Base-by-base conservation (phyloP, 257 asterid genomes). In the Paraleonurus japonicus region DNA sequence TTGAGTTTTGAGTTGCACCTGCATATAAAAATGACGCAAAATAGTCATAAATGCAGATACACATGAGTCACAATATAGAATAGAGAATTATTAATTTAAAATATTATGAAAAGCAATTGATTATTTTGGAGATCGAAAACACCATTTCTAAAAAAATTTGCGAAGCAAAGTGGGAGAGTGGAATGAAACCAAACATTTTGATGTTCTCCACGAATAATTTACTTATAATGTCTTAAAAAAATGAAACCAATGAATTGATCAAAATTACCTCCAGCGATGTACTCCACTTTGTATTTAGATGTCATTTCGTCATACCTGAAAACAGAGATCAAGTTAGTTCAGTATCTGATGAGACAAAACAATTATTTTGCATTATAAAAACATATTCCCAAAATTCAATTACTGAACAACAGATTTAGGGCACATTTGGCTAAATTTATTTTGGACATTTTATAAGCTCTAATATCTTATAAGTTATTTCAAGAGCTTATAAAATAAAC, bases 1-100 rank as follows among this genome's bases (percentile, higher is more conserved):
- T 95, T 61, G 98, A 88, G 73, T 95, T 95, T 69, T 92, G 99
- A 20, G 99, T 95, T 28, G 99, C 96, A 62, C 98, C 98, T 93
- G 85, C 75, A 80, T 50, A 30, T 19, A 55, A 41, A 30, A 72
- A 69, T 73, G 24, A 67, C 57, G 66, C 23, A 35, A 65, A 70
- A 48, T 35, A 39, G 51, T 39, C 67, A n/a, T 5, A 75, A 47
- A 67, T 28, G 81, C 17, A 13, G 51, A 55, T 58, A 22, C 30
- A 72, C 43, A 75, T 11, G 47, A 55, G 67, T 66, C 15, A 39
- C 27, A 48, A 57, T n/a, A 67, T 15, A 15, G 73, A 43, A 61
- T 20, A 71, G 26, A 24, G 37, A 17, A 62, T 26, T 32, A 26
- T n/a, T n/a, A n/a, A n/a, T 32, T 22, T 12, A 12, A 47, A 10